Base-by-base conservation (phyloP, 2,329 filamentous ascomycete species). In the Diaporthe capsici region DNA sequence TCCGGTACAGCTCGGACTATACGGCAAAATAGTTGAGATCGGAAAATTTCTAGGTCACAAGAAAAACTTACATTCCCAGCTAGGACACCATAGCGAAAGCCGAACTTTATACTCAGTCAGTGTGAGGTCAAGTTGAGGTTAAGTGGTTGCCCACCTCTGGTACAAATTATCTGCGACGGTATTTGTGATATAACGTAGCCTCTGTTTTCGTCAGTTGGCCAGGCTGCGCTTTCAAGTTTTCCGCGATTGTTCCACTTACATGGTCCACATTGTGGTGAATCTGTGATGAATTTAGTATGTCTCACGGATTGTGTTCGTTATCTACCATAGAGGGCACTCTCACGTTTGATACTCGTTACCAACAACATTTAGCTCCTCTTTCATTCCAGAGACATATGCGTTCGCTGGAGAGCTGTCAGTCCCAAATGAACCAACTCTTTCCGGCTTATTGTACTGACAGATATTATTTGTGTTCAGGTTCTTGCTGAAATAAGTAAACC, bases 401-500 rank as follows among this genome's bases (percentile, higher is more conserved):
- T 77, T 76, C 1, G 73, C 68, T 79, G 55, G 25, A 37, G 31
- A 10, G 4, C n/a, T 17, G n/a, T 60, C 51, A 71, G 71, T 31
- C 12, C 13, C 2, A 6, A 20, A 31, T 6, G 1, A n/a, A 10
- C 15, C 7, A 1, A 4, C 4, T 8, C 0, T 17, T 17, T 20
- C 2, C 15, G n/a, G 7, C 4, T 28, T 1, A 3, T 4, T 58
- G 1, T 25, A 76, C 76, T 58, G 42, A 77, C 76, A 76, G 15
- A 77, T 42, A 73, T 72, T 76, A 55, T 79, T 79, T 0, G 75
- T 77, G 72, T 81, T 80, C 17, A 80, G 75, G 44, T 81, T 81
- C 63, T 77, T 77, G 71, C 70, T 77, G 70, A 81, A 81, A 44
- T 81, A 81, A 2, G 79, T 78, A 17, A 81, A 79, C 8, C 80